Conservation (phyloP, 192 early-diverging fungal species). For the Jimgerdemannia flammicorona region DNA sequence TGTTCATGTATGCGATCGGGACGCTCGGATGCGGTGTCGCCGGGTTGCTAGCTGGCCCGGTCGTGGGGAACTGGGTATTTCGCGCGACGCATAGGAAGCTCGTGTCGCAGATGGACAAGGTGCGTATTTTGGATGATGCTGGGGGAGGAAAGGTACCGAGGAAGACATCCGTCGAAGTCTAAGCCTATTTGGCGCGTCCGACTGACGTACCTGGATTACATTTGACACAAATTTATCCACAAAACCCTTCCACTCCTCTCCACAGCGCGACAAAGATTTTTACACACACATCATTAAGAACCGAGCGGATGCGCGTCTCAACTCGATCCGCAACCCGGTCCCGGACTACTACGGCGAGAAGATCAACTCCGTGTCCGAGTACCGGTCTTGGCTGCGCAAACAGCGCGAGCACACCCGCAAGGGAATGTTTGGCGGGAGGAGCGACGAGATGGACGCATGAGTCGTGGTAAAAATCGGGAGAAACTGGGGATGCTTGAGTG, state of each 20-base stretch:
- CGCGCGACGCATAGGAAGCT: constrained; percentile 44
- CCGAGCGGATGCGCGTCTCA: constrained; percentile 60
- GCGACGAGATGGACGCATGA: constrained; percentile 12
- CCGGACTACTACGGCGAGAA: constrained; percentile 94
- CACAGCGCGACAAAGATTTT: constrained; percentile 51
- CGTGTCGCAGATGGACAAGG: constrained; percentile 41
- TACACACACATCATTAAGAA: constrained; percentile 61
- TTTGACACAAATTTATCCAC: not conserved
- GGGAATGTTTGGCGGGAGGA: constrained; percentile 60
- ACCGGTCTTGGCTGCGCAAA: constrained; percentile 85
- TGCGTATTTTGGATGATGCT: constrained; percentile 7
- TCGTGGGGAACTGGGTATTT: constrained; percentile 58
- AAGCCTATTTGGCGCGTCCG: too few species aligned
- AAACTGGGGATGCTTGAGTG: too few species aligned
- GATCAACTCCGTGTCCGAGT: constrained; percentile 77
- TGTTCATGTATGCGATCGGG: constrained; percentile 49
- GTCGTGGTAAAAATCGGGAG: not conserved
- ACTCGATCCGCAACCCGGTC: constrained; percentile 70
- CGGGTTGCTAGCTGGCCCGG: constrained; percentile 62
- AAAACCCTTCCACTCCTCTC: not conserved
- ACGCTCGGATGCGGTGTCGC: constrained; percentile 53
- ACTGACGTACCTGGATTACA: not conserved
- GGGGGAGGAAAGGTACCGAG: not conserved
- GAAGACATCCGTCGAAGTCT: too few species aligned
- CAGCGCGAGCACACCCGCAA: constrained; percentile 77